A percentile compares a stretch with the other conserved stretches of the same genome.
Evolutionary conservation across 345 rosid species (phyloP).

Genomic region (Firmiana major): DNA sequence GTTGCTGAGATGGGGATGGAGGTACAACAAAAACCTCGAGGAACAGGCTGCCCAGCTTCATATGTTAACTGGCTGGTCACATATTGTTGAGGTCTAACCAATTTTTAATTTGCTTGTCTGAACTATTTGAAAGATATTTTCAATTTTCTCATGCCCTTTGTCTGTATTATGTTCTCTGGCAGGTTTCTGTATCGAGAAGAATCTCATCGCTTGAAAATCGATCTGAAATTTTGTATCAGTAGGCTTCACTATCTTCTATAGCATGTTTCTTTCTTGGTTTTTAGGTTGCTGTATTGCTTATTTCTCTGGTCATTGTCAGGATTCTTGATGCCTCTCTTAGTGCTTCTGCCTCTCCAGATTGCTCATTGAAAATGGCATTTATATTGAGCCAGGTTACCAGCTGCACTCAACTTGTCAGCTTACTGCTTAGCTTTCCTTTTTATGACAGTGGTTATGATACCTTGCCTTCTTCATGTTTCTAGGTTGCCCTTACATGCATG

Average conservation of each 20-base stretch:
- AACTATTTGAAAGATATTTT: not conserved
- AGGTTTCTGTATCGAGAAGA: slow-evolving; percentile 85
- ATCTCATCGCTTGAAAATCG: slow-evolving; percentile 64
- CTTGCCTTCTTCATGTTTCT: slow-evolving; percentile 17
- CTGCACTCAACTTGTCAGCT: not conserved
- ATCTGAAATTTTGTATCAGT: slow-evolving; percentile 82
- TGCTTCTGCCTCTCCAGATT: slow-evolving; percentile 94
- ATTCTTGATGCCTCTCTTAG: slow-evolving; percentile 85
- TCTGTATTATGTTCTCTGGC: slow-evolving; percentile 11
- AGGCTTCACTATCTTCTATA: slow-evolving; percentile 24
- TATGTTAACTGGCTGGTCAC: slow-evolving; percentile 97
- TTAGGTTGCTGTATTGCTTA: slow-evolving; percentile 22
- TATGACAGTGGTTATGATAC: not conserved
- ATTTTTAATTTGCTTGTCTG: not conserved
- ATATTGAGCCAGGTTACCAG: slow-evolving; percentile 63
- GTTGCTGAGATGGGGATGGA: slow-evolving; percentile 96
- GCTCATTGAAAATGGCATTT: slow-evolving; percentile 89
- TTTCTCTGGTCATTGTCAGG: slow-evolving; percentile 46
- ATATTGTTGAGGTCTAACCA: slow-evolving; percentile 71
- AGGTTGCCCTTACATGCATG: slow-evolving; percentile 99
- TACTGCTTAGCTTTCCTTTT: slow-evolving; percentile 3
- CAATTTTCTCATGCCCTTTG: slow-evolving; percentile 3
- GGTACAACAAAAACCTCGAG: slow-evolving; percentile 86
- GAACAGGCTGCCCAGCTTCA: slow-evolving; percentile 99
- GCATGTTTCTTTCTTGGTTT: slow-evolving; percentile 10